A percentile compares a stretch with the other conserved stretches of the same genome.
Conservation (phyloP, 306 rosid genomes). For the Crotalaria pallida region DNA sequence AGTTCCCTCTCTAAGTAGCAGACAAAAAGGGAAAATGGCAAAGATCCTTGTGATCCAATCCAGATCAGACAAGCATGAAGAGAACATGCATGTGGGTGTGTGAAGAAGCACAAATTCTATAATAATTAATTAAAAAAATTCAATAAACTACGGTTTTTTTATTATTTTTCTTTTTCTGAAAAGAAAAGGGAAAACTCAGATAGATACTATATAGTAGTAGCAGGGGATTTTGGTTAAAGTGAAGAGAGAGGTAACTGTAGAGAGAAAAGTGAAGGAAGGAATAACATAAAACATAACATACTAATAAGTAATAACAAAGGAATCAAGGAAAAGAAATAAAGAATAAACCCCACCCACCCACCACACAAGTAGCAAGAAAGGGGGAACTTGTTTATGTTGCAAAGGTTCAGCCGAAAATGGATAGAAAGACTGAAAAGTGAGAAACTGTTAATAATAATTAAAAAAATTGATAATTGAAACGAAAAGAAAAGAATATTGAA, state of each 20-base stretch:
- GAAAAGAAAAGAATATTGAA: constrained; percentile 15
- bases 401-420: constrained; percentile 32
- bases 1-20: constrained; percentile 36
- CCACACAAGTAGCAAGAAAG: constrained; percentile 41
- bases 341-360: constrained; percentile 64
- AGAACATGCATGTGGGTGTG: constrained; percentile 73
- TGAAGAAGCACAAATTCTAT: constrained; percentile 42
- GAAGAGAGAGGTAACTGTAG: constrained; percentile 16
- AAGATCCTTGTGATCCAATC: constrained; percentile 90
- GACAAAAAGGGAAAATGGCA: constrained; percentile 50
- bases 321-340: constrained; percentile 41
- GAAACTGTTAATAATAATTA: neutral
- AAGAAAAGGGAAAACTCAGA: neutral
- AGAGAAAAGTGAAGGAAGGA: constrained; percentile 21
- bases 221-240: neutral
- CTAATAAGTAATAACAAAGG: no score
- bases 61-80: constrained; percentile 86
- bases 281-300: no score
- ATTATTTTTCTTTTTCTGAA: neutral
- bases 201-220: neutral
- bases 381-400: constrained; percentile 30
- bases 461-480: neutral
- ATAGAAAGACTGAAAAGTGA: constrained; percentile 23
- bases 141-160: neutral
- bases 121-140: no score